Percentiles rank a stretch among this genome's conserved stretches.
phyloP scores from a whole-genome alignment of 2,329 filamentous ascomycete species.

The Aspergillus quadrilineatus region DNA sequence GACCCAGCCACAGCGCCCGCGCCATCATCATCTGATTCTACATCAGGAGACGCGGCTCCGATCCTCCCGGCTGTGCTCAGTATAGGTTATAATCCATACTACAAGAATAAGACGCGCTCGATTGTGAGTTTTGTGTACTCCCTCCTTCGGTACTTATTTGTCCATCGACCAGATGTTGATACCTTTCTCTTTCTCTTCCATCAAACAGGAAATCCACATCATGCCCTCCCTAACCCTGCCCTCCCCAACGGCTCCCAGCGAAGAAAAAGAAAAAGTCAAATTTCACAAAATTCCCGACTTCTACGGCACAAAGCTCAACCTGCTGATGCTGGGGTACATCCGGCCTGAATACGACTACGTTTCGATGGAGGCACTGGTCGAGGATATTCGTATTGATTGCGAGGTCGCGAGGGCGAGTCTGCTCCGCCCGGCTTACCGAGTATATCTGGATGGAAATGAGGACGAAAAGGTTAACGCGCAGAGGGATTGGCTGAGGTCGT shows the following conservation, averaged over 20 bases:
- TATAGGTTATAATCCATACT: constrained; percentile 96
- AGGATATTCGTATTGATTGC: constrained; percentile 87
- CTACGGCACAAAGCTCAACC: constrained; percentile 75
- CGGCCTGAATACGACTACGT: constrained; percentile 87
- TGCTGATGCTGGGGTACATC: constrained; percentile 83
- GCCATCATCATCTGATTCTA: constrained; percentile 7
- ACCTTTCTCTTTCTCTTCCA: background rate
- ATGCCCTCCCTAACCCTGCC: constrained; percentile 66
- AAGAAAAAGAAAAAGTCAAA: constrained; percentile 17
- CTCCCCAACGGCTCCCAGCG: constrained; percentile 32
- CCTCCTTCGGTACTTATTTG: too few relatives aligned
- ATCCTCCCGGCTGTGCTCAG: constrained; percentile 88
- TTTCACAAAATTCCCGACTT: constrained; percentile 65
- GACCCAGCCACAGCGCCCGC: constrained; percentile 38
- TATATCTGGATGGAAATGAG: constrained; percentile 38
- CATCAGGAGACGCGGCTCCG: constrained; percentile 14
- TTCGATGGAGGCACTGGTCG: constrained; percentile 75
- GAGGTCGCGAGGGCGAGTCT: constrained; percentile 76
- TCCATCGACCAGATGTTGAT: too few relatives aligned
- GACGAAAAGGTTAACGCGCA: constrained; percentile 33
- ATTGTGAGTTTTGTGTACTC: constrained; percentile 52
- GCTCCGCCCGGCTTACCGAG: constrained; percentile 59
- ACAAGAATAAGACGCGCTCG: constrained; percentile 82
- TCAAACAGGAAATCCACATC: constrained; percentile 72
- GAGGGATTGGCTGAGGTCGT: constrained; percentile 36